Base-by-base conservation (phyloP, 768 basidiomycete genomes). In the Boletellus sp. region DNA sequence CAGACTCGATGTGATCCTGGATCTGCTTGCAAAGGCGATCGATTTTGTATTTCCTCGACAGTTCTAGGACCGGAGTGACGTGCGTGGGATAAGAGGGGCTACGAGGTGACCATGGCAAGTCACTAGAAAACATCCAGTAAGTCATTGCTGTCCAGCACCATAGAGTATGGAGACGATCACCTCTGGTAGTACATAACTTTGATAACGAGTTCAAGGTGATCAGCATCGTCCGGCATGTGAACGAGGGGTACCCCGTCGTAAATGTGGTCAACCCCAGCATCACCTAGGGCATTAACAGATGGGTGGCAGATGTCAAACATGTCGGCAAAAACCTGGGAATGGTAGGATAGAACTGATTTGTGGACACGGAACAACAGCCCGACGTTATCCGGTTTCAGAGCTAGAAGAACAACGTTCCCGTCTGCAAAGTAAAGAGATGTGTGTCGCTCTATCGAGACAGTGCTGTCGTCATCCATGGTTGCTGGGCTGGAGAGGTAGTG, bases 321-420 rank as follows among this genome's bases (percentile, higher is more conserved):
- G 15, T 44, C 45, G 20, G 44, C 35, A 37, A 57, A 54, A 3
- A 50, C 13, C 0, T 10, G 33, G 16, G 52, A 54, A 33, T 58
- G 57, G 6, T 11, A 39, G 16, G 55, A 56, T 26, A 57, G 45
- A 17, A 57, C 38, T 6, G 48, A 56, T 45, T 56, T 51, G n/a
- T 55, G 55, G 24, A 56, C 42, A 28, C 53, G 55, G 28, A 56
- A 56, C 13, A 56, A 42, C 11, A 44, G 8, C 9, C 20, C 15
- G 22, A 28, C 19, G 19, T 35, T 9, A 0, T 48, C 54, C 35
- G 24, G 24, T 6, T 39, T 20, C 1, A 15, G 40, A n/a, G 53
- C 47, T 15, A 22, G 13, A 33, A 55, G 42, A 12, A 49, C 47
- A 4, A 54, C 4, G 22, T 49, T 55, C 15, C 54, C 47, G 15